Percentiles rank a stretch among this genome's conserved stretches.
phyloP scores from a whole-genome alignment of 257 asterid species.

The Asclepias syriaca region DNA sequence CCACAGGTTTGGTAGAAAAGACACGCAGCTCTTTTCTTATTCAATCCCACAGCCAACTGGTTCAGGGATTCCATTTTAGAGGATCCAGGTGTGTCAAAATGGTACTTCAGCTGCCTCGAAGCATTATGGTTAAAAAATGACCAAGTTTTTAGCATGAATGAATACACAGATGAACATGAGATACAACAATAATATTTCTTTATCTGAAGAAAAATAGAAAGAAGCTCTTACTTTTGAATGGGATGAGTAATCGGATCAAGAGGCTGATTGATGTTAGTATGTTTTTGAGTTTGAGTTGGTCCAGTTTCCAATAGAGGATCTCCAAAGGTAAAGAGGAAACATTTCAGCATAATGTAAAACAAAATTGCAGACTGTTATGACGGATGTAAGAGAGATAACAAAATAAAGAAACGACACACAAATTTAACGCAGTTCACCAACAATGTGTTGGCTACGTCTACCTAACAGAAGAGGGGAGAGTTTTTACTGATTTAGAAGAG shows the following conservation, averaged over 20 bases:
- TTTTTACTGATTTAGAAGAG: too few relatives aligned
- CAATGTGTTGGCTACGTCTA: too few relatives aligned
- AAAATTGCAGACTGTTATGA: slow-evolving; percentile 1
- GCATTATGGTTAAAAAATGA: slow-evolving; percentile 6
- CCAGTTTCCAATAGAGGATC: slow-evolving; percentile 82
- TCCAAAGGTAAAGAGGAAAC: slow-evolving; percentile 25
- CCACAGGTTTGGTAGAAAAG: slow-evolving; percentile 91
- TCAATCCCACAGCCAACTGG: slow-evolving; percentile 67
- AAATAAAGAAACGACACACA: too few relatives aligned
- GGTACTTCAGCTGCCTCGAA: slow-evolving; percentile 82
- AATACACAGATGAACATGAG: neutral
- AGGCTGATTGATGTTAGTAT: slow-evolving; percentile 35
- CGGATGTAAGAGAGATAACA: too few relatives aligned
- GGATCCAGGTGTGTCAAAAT: slow-evolving; percentile 75
- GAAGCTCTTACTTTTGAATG: slow-evolving; percentile 46
- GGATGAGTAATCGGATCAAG: slow-evolving; percentile 67
- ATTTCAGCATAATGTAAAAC: neutral
- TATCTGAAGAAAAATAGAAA: neutral
- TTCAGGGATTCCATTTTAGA: slow-evolving; percentile 59
- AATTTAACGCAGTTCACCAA: too few relatives aligned
- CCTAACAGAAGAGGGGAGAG: too few relatives aligned
- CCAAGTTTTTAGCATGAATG: neutral
- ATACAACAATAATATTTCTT: neutral
- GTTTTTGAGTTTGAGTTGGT: slow-evolving; percentile 77
- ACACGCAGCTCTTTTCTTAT: slow-evolving; percentile 64